Evolutionary conservation across 306 rosid genomes (phyloP), one percentile per base, ranked within the genome.

Genomic region (Vigna trinervia): DNA sequence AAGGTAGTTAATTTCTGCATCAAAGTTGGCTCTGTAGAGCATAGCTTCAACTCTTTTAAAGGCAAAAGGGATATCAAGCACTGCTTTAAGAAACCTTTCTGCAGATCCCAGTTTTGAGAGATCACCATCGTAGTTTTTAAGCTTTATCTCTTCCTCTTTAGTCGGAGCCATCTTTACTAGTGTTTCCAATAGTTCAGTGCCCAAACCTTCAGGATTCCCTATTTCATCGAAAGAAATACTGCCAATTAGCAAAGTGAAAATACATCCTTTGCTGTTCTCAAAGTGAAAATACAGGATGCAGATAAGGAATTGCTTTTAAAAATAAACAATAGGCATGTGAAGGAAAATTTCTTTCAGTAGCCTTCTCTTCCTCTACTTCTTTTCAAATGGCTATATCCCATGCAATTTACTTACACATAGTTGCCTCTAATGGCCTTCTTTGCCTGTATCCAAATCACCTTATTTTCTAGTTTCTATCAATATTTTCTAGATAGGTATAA

Each of bases 121-220:
- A 53, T 95, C 97, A 36, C 97, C 97, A 32, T 76, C 62, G 43
- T 88, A 89, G 81, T 88, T 91, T 78, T 84, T 87, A 41, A 95
- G 93, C 77, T 92, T 95, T 69, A 92, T 92, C 87, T 95, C 99
- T 81, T 95, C 99, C 82, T 95, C 99, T 83, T 95, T 95, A 46
- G 99, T 95, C 41, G 99, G 99, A 75, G 99, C 97, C 99, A 95
- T 95, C 91, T 95, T 95, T 54, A 95, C 97, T 15, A 95, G 90
- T 39, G 97, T 95, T 87, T 95, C 99, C 88, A 95, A 84, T 81
- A 95, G 94, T 88, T 95, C 99, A 12, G 91, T 61, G 15, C 97
- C 97, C 84, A 95, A 89, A 72, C 94, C 93, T 88, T 95, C 97
- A 4, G 96, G 94, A 83, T 88, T 92, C 61, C 99, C 99, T 95